Evolutionary conservation across 768 basidiomycete species (phyloP).

Genomic region (Tylopilus sp.): DNA sequence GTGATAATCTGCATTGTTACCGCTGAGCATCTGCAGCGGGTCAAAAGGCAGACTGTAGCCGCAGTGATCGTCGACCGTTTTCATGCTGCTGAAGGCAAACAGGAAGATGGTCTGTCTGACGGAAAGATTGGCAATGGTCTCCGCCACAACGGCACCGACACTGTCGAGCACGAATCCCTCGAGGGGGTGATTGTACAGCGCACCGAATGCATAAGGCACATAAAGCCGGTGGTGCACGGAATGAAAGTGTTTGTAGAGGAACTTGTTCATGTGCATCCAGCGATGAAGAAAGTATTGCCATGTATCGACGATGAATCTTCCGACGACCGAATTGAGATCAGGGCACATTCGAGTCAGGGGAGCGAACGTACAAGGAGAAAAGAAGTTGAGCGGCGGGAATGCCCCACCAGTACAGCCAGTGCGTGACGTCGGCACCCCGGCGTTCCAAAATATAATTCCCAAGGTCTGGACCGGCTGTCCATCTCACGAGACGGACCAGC

Average conservation of each 20-base stretch:
- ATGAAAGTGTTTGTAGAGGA: slow-evolving; percentile 87
- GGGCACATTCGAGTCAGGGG: neutral
- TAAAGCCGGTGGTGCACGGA: slow-evolving; percentile 95
- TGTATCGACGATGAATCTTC: slow-evolving; percentile 90
- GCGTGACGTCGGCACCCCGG: slow-evolving; percentile 44
- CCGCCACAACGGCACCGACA: slow-evolving; percentile 74
- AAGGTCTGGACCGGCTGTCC: slow-evolving; percentile 40
- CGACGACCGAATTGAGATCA: neutral
- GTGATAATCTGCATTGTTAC: slow-evolving; percentile 95
- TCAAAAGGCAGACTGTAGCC: slow-evolving; percentile 90
- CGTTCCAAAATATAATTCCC: slow-evolving; percentile 35
- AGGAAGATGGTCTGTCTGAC: slow-evolving; percentile 81
- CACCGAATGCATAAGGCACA: slow-evolving; percentile 95
- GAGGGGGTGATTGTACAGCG: slow-evolving; percentile 95
- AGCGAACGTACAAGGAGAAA: slow-evolving; percentile 73
- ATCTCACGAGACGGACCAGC: slow-evolving; percentile 38
- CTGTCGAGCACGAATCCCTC: slow-evolving; percentile 92
- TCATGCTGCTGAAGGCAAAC: slow-evolving; percentile 79
- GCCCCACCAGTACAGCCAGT: slow-evolving; percentile 90
- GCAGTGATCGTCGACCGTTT: slow-evolving; percentile 96
- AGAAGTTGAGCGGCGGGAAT: slow-evolving; percentile 73
- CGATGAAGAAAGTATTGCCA: slow-evolving; percentile 99
- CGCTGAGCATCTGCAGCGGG: slow-evolving; percentile 79
- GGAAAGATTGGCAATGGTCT: slow-evolving; percentile 62
- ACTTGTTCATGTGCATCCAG: slow-evolving; percentile 85